Evolutionary conservation across 805 yeast species (phyloP).

Genomic region (Nakazawaea holstii): DNA sequence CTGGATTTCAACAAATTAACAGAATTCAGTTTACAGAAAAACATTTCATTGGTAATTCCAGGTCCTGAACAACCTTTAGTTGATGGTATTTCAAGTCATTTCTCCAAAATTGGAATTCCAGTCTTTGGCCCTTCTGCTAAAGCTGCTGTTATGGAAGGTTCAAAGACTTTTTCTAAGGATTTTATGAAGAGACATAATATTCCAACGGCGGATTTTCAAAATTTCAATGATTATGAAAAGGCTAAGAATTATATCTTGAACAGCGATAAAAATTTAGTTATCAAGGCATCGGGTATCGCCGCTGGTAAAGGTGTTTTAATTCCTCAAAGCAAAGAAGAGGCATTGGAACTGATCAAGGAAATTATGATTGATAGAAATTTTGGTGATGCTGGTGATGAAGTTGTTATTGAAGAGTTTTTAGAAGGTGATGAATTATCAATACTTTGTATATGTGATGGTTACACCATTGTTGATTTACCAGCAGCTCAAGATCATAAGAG

Average conservation of each 20-base stretch:
- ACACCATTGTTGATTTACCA: constrained; percentile 84
- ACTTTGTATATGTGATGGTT: constrained; percentile 89
- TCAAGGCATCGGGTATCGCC: constrained; percentile 97
- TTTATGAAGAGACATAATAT: constrained; percentile 90
- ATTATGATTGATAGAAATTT: constrained; percentile 88
- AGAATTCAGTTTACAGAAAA: constrained; percentile 64
- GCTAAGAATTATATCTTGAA: constrained; percentile 69
- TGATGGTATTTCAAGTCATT: constrained; percentile 77
- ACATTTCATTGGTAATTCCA: constrained; percentile 76
- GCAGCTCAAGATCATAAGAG: constrained; percentile 99
- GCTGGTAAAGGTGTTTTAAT: constrained; percentile 98
- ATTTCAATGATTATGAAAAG: constrained; percentile 69
- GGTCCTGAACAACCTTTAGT: constrained; percentile 99
- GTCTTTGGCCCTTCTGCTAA: constrained; percentile 92
- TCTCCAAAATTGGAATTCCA: constrained; percentile 82
- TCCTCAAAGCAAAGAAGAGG: constrained; percentile 81
- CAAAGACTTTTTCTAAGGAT: constrained; percentile 88
- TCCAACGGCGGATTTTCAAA: constrained; percentile 89
- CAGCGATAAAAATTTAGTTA: constrained; percentile 72
- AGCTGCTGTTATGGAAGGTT: constrained; percentile 96
- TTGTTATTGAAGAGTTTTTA: constrained; percentile 91
- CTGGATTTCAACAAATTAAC: constrained; percentile 67
- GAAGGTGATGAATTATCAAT: constrained; percentile 97
- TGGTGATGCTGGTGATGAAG: constrained; percentile 91
- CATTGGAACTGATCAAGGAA: constrained; percentile 73